Conservation (phyloP, 1,284 basidiomycete genomes). For the Puccinia horiana region DNA sequence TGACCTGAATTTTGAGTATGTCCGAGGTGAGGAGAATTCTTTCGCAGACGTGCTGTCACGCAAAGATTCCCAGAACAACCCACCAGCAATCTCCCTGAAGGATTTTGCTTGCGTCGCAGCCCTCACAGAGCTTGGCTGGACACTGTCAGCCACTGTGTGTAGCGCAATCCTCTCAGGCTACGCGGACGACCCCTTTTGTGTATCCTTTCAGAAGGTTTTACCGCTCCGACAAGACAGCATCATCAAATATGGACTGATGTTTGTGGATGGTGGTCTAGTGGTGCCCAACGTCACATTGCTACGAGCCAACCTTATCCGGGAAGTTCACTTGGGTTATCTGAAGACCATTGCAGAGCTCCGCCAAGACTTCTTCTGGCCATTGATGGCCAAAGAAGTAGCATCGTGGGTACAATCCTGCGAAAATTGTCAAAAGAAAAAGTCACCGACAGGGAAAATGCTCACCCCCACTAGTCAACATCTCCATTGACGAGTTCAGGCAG, state of each 20-base stretch:
- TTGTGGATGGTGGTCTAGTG: constrained; percentile 55
- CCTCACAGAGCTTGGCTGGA: neutral
- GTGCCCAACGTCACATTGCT: constrained; percentile 54
- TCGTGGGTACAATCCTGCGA: neutral
- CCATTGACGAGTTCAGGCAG: neutral
- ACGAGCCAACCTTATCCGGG: neutral
- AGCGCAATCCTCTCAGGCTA: constrained; percentile 58
- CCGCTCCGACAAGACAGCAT: no score
- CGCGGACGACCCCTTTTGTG: constrained; percentile 55
- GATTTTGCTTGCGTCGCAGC: neutral
- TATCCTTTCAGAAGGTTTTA: constrained; percentile 51
- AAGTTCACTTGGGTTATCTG: neutral
- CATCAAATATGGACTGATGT: constrained; percentile 57
- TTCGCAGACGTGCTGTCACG: constrained; percentile 57
- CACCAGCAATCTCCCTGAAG: no score
- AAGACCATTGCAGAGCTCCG: neutral
- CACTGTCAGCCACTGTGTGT: constrained; percentile 51
- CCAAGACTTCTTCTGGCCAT: constrained; percentile 8
- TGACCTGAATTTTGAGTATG: constrained; percentile 55
- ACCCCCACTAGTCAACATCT: neutral
- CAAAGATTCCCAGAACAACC: neutral
- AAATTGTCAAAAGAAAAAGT: neutral
- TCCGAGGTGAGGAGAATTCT: constrained; percentile 59
- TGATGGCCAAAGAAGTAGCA: neutral
- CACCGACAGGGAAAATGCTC: neutral